Evolutionary conservation across 441 rosid genomes (phyloP), one percentile per base, ranked within the genome.

Genomic region (Erodium texanum): DNA sequence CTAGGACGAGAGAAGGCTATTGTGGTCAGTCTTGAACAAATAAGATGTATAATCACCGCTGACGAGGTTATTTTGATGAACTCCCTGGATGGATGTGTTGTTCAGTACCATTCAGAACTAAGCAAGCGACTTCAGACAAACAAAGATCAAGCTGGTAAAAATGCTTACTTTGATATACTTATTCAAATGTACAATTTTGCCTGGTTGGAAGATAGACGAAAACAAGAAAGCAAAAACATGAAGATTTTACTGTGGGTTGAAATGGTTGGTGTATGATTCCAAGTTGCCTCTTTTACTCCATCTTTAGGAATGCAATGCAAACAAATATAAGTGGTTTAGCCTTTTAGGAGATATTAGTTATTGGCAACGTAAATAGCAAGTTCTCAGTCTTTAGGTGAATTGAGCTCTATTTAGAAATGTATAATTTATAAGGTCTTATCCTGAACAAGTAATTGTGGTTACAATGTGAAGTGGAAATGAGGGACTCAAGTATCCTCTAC

Each of bases 21-120:
- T 75, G 97, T 93, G 62, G 93, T 88, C 19, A 91, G 87, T 74
- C 96, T 93, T 71, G 97, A 88, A 73, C 91, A 91, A 79, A 88
- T 93, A 73, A 85, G 99, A 71, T 91, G 99, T 71, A 86, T 93
- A 67, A 93, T 93, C 71, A 91, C 97, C 11, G 92, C 97, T 0
- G 96, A 93, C 24, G 99, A 93, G 82, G 97, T 87, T 71, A 74
- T 93, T 73, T 80, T 93, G 68, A 87, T 91, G 97, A 93, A 91
- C 77, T 90, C 96, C 66, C 75, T 89, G 52, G 96, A 91, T 79
- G 82, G 85, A 5, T 80, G 87, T 48, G 96, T 91, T 71, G 73
- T 84, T 73, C 89, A 82, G 73, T 93, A 86, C 75, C 83, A 85
- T 72, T 83, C 92, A 1, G 97, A 94, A 76, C 58, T 94, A 72